These are phyloP conservation scores for Acer saccharum DNA, from an alignment of 345 rosid genomes.

Conservation along the genomic window DNA sequence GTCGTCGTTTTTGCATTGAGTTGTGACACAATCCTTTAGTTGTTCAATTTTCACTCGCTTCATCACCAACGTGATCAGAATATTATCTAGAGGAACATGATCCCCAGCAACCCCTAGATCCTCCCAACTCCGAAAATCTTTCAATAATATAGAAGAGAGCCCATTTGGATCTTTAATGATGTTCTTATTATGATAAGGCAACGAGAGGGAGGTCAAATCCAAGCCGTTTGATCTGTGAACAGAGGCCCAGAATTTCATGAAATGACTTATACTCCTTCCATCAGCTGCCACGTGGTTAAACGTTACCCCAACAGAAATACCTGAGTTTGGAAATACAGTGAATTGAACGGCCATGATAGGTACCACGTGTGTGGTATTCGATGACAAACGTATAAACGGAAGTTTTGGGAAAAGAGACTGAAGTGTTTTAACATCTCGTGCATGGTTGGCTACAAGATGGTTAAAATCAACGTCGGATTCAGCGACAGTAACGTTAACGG, in stretches of 20 bases:
- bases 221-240: slow-evolving; percentile 19
- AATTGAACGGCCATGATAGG: slow-evolving; percentile 33
- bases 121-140: slow-evolving; percentile 18
- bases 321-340: slow-evolving; percentile 37
- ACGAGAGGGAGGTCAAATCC: not conserved
- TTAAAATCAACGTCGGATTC: slow-evolving; percentile 41
- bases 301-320: slow-evolving; percentile 1
- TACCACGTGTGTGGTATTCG: not conserved
- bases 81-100: slow-evolving; percentile 9
- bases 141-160: slow-evolving; percentile 18
- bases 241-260: slow-evolving; percentile 40
- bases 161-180: slow-evolving; percentile 26
- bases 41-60: slow-evolving; percentile 22
- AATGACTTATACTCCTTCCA: slow-evolving; percentile 32
- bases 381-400: not conserved
- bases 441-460: slow-evolving; percentile 16
- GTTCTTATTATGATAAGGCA: slow-evolving; percentile 22
- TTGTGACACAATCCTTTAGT: slow-evolving; percentile 28
- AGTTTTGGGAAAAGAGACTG: slow-evolving; percentile 32
- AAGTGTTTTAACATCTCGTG: slow-evolving; percentile 28
- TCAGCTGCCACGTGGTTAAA: slow-evolving; percentile 32
- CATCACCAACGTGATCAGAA: slow-evolving; percentile 37
- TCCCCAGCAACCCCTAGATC: too few relatives aligned
- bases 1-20: not conserved
- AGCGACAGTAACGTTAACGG: slow-evolving; percentile 27